phyloP scores from a whole-genome alignment of 345 rosid species.

The Eucalyptus melliodora region DNA sequence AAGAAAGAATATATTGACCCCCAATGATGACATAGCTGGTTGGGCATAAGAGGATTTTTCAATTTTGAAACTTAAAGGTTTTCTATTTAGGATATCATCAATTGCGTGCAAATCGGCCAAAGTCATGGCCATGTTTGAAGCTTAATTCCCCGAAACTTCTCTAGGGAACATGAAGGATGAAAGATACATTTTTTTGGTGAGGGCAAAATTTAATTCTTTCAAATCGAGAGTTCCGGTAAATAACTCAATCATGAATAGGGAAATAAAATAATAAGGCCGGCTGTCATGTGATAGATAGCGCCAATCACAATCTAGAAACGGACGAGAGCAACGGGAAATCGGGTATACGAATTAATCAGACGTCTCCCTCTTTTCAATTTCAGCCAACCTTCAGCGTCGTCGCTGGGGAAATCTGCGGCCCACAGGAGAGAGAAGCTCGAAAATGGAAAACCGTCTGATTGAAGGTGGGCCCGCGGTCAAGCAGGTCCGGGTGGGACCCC shows the following conservation, averaged over 20 bases:
- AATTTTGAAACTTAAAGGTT: background rate
- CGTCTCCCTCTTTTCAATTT: background rate
- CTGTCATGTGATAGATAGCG: background rate
- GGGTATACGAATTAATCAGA: background rate
- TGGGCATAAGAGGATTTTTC: background rate
- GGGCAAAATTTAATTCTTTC: background rate
- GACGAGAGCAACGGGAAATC: background rate
- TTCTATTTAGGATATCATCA: background rate
- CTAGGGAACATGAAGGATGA: background rate
- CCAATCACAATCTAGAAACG: background rate
- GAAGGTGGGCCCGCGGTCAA: background rate
- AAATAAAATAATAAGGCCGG: background rate
- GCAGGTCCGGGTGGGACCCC: background rate
- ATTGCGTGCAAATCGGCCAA: background rate
- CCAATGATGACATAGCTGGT: background rate
- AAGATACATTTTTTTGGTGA: background rate
- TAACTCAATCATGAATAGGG: background rate
- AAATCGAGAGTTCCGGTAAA: background rate
- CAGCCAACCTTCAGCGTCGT: background rate
- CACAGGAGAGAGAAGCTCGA: background rate
- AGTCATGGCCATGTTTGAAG: background rate
- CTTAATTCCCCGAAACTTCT: background rate
- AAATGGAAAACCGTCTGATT: background rate
- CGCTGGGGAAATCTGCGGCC: background rate
- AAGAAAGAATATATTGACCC: background rate